Conservation (phyloP, 306 rosid species). For the Prunus salicina region DNA sequence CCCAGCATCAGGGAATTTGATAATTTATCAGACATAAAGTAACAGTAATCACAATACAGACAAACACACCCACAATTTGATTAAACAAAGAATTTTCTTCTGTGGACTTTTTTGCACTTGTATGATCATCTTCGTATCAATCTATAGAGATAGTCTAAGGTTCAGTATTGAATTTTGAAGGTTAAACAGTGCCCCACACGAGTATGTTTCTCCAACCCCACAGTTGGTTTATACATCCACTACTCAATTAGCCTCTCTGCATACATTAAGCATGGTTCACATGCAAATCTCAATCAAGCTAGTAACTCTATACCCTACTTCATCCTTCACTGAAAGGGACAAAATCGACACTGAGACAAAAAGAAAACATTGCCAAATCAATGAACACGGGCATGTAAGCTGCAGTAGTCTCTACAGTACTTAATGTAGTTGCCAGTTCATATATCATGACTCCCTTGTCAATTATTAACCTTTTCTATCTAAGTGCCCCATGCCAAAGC, state of each 20-base stretch:
- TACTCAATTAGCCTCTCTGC: background rate
- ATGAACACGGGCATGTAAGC: background rate
- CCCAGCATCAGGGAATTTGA: background rate
- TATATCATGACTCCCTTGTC: too few relatives aligned
- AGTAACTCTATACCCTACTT: background rate
- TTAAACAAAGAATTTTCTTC: background rate
- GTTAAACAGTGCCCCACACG: background rate
- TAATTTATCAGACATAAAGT: background rate
- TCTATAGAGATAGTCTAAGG: too few relatives aligned
- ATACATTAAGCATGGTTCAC: background rate
- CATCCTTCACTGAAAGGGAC: background rate
- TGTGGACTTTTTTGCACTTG: background rate
- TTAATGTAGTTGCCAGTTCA: background rate
- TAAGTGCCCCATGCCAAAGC: constrained; percentile 11
- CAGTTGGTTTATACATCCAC: background rate
- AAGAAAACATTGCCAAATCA: background rate
- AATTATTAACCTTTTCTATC: background rate
- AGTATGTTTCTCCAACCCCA: too few relatives aligned
- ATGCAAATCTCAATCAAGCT: background rate
- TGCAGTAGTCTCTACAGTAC: background rate
- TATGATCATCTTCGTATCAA: background rate
- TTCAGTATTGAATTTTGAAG: too few relatives aligned
- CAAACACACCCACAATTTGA: background rate
- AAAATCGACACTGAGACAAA: background rate
- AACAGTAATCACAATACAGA: background rate